A percentile compares a stretch with the other conserved stretches of the same genome.
Evolutionary conservation across 768 basidiomycete species (phyloP).

Genomic region (Naganishia onofrii): DNA sequence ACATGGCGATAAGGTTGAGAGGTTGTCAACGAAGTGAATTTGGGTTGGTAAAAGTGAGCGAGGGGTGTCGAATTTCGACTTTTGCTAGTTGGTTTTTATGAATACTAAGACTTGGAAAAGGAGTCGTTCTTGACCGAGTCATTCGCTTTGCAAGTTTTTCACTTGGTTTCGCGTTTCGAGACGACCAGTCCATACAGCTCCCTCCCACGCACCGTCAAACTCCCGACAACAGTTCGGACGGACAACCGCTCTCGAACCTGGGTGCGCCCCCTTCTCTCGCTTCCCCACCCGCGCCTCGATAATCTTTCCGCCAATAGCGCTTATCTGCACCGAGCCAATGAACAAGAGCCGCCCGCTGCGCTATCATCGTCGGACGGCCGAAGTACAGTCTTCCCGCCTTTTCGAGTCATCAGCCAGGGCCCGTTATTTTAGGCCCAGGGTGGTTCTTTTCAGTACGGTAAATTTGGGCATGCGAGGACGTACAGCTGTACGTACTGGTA

Average conservation of each 20-base stretch:
- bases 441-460: background rate
- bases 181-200: background rate
- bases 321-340: conserved; percentile 7
- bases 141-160: background rate
- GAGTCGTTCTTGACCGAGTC: background rate
- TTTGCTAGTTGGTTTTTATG: background rate
- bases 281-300: background rate
- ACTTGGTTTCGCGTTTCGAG: background rate
- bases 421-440: background rate
- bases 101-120: background rate
- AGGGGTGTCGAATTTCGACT: background rate
- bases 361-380: background rate
- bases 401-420: background rate
- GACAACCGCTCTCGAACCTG: background rate
- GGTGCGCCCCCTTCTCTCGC: background rate
- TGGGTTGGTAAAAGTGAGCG: background rate
- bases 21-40: background rate
- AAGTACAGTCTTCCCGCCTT: background rate
- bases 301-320: conserved; percentile 4
- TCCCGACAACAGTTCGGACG: no score
- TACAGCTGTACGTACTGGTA: no score
- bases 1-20: conserved; percentile 15
- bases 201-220: background rate
- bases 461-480: no score
- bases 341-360: conserved; percentile 8